Evolutionary conservation across 2,329 filamentous ascomycete genomes (phyloP).

Genomic region (Trichoderma sp.): DNA sequence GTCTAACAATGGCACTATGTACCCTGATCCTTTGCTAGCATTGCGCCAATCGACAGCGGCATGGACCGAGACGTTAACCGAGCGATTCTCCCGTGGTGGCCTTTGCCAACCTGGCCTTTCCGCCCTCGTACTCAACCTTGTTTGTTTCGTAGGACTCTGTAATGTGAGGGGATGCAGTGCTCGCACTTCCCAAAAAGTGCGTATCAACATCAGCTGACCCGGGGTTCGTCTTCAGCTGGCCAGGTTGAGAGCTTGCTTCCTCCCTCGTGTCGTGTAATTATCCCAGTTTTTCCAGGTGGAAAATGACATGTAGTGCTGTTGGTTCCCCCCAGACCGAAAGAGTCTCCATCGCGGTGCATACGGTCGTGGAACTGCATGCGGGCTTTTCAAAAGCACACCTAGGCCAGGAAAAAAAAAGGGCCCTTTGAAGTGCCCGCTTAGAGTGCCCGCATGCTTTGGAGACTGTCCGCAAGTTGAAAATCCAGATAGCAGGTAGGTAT

Average conservation of each 20-base stretch:
- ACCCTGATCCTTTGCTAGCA: neutral
- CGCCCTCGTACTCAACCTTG: neutral
- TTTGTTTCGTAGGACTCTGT: neutral
- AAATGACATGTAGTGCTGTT: slow-evolving; percentile 23
- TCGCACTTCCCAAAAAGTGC: neutral
- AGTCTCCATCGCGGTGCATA: slow-evolving; percentile 22
- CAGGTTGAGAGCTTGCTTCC: neutral
- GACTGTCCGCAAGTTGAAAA: neutral
- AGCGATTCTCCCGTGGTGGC: neutral
- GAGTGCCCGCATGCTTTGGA: neutral
- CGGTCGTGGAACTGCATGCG: slow-evolving; percentile 3
- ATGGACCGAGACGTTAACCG: neutral
- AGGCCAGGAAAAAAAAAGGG: neutral
- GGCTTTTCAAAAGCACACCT: slow-evolving; percentile 20
- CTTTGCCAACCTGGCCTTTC: neutral
- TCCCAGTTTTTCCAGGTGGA: slow-evolving; percentile 1
- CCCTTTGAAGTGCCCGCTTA: neutral
- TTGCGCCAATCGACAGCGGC: neutral
- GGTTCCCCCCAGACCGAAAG: slow-evolving; percentile 5
- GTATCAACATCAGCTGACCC: slow-evolving; percentile 20
- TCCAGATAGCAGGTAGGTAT: neutral
- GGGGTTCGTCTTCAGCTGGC: neutral
- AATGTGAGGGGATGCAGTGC: neutral
- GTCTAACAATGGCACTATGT: neutral
- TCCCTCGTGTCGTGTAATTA: neutral